These are phyloP conservation scores for Drechmeria coniospora DNA, from an alignment of 2,329 filamentous ascomycete genomes.

Conservation along the genomic window DNA sequence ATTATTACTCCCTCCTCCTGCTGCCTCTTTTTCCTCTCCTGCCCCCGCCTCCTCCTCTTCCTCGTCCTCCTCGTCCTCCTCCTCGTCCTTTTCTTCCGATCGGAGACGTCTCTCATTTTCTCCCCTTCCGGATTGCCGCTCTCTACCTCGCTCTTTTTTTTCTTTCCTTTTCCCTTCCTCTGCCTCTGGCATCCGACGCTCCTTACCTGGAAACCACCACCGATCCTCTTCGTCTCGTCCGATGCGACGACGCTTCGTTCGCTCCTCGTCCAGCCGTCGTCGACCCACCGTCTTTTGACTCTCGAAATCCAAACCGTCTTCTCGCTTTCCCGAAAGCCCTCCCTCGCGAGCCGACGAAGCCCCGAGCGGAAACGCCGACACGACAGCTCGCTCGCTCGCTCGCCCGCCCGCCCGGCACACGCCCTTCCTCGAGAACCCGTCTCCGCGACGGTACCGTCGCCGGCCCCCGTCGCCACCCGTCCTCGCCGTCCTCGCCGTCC, in stretches of 20 bases:
- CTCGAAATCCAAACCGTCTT: too few relatives aligned
- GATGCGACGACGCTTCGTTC: neutral
- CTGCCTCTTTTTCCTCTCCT: constrained; percentile 6
- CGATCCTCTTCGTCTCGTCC: constrained; percentile 2
- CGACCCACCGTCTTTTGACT: too few relatives aligned
- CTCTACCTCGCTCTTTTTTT: constrained; percentile 4
- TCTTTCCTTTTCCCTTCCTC: constrained; percentile 5
- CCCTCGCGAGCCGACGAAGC: too few relatives aligned
- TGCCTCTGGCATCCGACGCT: constrained; percentile 3
- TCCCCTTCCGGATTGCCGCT: constrained; percentile 3
- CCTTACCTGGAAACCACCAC: neutral
- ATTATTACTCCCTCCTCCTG: too few relatives aligned
- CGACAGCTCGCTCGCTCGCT: too few relatives aligned
- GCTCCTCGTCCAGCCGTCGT: neutral
- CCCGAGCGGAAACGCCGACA: too few relatives aligned
- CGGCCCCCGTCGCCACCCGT: too few relatives aligned
- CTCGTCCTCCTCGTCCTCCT: constrained; percentile 5
- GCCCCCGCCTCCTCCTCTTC: constrained; percentile 4
- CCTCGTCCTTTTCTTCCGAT: constrained; percentile 3
- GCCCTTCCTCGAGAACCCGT: too few relatives aligned
- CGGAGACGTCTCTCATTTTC: constrained; percentile 2
- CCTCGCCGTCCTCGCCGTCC: too few relatives aligned
- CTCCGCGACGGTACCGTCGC: neutral
- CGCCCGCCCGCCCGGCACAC: too few relatives aligned
- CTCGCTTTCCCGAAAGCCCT: too few relatives aligned